Conservation (phyloP, 495 filamentous ascomycete species). For the Aspergillus sclerotioniger region DNA sequence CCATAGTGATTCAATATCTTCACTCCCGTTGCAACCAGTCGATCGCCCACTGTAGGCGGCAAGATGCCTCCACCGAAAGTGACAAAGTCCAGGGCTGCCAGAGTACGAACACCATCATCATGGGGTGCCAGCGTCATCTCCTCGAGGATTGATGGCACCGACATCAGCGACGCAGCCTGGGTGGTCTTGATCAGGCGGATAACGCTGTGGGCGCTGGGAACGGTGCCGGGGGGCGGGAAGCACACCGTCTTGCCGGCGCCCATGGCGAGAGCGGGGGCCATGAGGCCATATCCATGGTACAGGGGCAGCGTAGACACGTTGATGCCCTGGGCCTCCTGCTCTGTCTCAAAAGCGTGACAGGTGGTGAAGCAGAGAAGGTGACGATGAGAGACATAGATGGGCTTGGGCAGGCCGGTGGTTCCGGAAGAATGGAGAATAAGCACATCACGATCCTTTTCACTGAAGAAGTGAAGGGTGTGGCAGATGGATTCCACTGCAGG, state of each 20-base stretch:
- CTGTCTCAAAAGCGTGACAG: conserved; percentile 31
- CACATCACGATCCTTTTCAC: conserved; percentile 34
- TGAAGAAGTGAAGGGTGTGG: too few species aligned
- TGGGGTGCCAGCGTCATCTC: conserved; percentile 32
- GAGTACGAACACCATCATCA: conserved; percentile 20
- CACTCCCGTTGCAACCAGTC: conserved; percentile 22
- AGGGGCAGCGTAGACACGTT: conserved; percentile 46
- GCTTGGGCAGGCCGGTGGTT: conserved; percentile 49
- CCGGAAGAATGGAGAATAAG: conserved; percentile 49
- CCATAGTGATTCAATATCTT: conserved; percentile 38
- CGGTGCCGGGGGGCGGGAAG: conserved; percentile 29
- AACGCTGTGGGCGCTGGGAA: conserved; percentile 29
- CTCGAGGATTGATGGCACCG: conserved; percentile 47
- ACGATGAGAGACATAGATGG: conserved; percentile 41
- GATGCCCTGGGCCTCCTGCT: conserved; percentile 26
- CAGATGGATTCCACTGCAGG: conserved; percentile 9
- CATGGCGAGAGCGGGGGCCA: conserved; percentile 39
- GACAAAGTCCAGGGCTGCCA: conserved; percentile 39
- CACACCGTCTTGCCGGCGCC: conserved; percentile 40
- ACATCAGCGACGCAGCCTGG: conserved; percentile 37
- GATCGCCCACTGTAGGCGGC: conserved; percentile 20
- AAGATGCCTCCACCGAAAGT: conserved; percentile 41
- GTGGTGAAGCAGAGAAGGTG: conserved; percentile 38
- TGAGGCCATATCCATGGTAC: conserved; percentile 42
- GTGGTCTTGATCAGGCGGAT: conserved; percentile 25